Base-by-base conservation (phyloP, 2,329 filamentous ascomycete species). In the Penicillium frequentans region DNA sequence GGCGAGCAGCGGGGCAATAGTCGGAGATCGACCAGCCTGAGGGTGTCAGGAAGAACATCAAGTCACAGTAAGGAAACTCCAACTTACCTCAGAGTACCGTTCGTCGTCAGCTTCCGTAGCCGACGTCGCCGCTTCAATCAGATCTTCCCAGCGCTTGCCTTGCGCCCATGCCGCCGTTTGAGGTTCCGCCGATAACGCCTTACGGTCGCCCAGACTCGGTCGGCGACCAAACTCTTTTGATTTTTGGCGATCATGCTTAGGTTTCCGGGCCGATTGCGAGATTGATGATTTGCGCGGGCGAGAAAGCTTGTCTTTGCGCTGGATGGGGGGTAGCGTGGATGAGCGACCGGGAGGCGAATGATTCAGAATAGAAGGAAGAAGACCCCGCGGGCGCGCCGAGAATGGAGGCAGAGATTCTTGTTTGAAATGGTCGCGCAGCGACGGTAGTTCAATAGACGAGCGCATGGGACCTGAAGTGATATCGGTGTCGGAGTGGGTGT, bases 101-200 rank as follows among this genome's bases (percentile, higher is more conserved):
- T 95, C 92, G 73, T 96, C 91, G 70, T 95, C 84, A 68, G 89
- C 93, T 77, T 96, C 93, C 3, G 91, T 96, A 27, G 93, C 92
- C 60, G 91, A 96, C 31, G 93, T 92, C 54, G 90, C 93, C 52
- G 93, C 93, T 75, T 97, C 93, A 63, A 98, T 96, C 59, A 98
- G 82, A 74, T 98, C 93, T 75, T 96, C 91, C 95, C 93, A 98
- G 68, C 93, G 84, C 78, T 95, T 96, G 63, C 91, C 92, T 76
- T 90, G 86, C 49, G 84, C 79, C 67, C 83, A 85, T 19, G 83
- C 90, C 58, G 90, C 88, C 21, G 85, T 86, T 55, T 88, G 85
- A 24, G 93, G 92, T 75, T 97, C 93, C 43, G 90, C 90, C 16
- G 91, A 96, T 64, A 90, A 84, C 55, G 91, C 90, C 76, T 96